These are phyloP conservation scores for Fusarium sp. DNA, from an alignment of 2,329 filamentous ascomycete species.

Conservation along the genomic window DNA sequence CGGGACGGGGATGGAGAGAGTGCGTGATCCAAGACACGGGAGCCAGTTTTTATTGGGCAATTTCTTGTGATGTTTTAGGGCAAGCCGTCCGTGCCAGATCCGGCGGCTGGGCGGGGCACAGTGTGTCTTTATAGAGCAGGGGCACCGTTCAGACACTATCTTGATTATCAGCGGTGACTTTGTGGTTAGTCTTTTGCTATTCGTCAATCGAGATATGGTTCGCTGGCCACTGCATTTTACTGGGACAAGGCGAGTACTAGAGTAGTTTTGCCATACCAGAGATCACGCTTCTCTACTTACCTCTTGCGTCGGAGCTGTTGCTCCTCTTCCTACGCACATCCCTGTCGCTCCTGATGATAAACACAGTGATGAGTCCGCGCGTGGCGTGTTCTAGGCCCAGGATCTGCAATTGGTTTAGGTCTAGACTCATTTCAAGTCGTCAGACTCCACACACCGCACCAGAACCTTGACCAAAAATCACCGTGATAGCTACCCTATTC, in stretches of 20 bases:
- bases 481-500: not conserved
- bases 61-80: not conserved
- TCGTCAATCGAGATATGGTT: too few species aligned
- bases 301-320: not conserved
- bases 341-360: not conserved
- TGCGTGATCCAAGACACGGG: not conserved
- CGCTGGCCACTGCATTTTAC: not conserved
- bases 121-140: not conserved
- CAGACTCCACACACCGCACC: not conserved
- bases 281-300: not conserved
- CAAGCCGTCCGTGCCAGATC: slow-evolving; percentile 7
- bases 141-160: not conserved
- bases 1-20: not conserved
- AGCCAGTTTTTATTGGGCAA: slow-evolving; percentile 7
- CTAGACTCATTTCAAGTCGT: not conserved
- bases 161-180: not conserved
- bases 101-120: not conserved
- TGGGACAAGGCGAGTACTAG: not conserved
- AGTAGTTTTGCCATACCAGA: not conserved
- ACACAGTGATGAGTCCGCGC: not conserved
- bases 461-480: not conserved
- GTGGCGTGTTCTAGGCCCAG: slow-evolving; percentile 1
- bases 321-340: not conserved
- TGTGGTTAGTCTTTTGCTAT: not conserved
- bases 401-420: not conserved